Evolutionary conservation across 257 asterid genomes (phyloP), one percentile per base, ranked within the genome.

Genomic region (Anisodus tanguticus): DNA sequence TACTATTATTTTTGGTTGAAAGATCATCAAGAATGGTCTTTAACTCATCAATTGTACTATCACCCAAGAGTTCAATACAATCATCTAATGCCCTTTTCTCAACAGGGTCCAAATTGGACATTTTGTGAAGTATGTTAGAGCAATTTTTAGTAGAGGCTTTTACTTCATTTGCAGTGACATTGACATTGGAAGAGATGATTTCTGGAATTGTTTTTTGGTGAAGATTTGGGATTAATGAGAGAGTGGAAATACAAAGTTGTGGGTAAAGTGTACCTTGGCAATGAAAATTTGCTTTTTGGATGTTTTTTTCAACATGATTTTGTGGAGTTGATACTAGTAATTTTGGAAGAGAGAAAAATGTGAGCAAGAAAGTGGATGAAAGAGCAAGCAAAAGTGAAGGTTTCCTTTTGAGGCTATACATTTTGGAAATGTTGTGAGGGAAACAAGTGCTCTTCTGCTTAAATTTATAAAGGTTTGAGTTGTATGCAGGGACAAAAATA

Each of bases 261-360:
- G 92, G 90, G 88, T 95, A 91, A 68, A 95, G 83, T 64, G 99
- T 91, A 81, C 84, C 98, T 9, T 87, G 87, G 91, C 99, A 95
- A 63, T 91, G n/a, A 4, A 95, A 59, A 6, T 87, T 86, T 4
- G 96, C 93, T 1, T 86, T 7, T 62, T 95, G 93, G 86, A 89
- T 68, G 89, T 91, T 91, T 13, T 86, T 71, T 90, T 85, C 85
- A 35, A 87, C 84, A 77, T 92, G 92, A 39, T 90, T 86, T 8
- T 69, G 82, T 22, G 87, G 88, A 85, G 87, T 1, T 35, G 84
- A 58, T 39, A 79, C 2, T 82, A 84, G 58, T 72, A 15, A 49
- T 10, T 19, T 72, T 49, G 13, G 81, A 41, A 16, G 17, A 74
- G 35, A 3, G 4, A 49, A 22, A 22, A 74, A 74, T 22, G n/a